These are phyloP conservation scores for Quercus robur DNA, from an alignment of 306 rosid species.

Conservation along the genomic window DNA sequence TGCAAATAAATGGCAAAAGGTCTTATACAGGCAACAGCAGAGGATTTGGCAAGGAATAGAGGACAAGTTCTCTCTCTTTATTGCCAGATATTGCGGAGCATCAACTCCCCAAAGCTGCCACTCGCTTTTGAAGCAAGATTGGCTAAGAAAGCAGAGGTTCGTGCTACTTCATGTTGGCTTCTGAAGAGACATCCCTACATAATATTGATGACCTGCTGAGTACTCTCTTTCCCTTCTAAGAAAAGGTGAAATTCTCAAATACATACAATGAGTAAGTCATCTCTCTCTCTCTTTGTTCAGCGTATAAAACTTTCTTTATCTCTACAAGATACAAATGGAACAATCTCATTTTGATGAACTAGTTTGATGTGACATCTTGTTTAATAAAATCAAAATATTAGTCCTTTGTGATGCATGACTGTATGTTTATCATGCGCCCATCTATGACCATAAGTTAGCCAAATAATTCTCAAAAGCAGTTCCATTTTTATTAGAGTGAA, in stretches of 20 bases:
- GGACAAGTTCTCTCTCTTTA: constrained; percentile 62
- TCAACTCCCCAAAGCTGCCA: constrained; percentile 64
- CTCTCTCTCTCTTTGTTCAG: background rate
- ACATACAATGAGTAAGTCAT: constrained; percentile 35
- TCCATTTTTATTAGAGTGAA: background rate
- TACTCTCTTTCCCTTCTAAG: constrained; percentile 72
- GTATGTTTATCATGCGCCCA: background rate
- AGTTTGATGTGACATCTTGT: background rate
- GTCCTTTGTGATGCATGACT: background rate
- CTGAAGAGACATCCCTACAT: constrained; percentile 72
- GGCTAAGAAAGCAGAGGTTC: constrained; percentile 63
- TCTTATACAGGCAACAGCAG: constrained; percentile 76
- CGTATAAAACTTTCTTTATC: background rate
- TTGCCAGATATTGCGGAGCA: constrained; percentile 65
- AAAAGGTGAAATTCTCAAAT: constrained; percentile 50
- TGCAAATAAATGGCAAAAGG: constrained; percentile 50
- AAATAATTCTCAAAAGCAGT: background rate
- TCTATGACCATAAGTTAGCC: background rate
- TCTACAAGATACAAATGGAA: background rate
- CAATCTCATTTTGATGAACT: background rate
- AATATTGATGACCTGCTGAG: constrained; percentile 70
- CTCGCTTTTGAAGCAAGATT: constrained; percentile 61
- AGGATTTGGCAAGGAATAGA: constrained; percentile 61
- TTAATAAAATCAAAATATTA: background rate
- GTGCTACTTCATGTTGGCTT: constrained; percentile 66